phyloP scores from a whole-genome alignment of 2,329 filamentous ascomycete species.

The Fusarium lyarnte region DNA sequence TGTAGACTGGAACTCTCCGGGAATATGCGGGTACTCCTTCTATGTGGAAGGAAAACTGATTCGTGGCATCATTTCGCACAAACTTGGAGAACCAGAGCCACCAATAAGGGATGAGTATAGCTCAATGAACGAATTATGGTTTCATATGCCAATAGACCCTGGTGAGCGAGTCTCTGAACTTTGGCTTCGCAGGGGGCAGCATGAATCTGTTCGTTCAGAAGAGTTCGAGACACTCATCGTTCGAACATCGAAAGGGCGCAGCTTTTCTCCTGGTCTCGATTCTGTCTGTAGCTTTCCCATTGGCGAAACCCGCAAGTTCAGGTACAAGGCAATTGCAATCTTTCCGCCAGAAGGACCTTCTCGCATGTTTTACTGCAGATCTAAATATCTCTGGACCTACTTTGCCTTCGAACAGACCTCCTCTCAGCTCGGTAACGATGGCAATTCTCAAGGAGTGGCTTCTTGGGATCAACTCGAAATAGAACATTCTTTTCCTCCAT shows the following conservation, averaged over 20 bases:
- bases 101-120: not conserved
- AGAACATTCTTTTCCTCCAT: not conserved
- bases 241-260: not conserved
- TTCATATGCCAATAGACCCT: not conserved
- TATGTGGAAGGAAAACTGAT: fast-evolving
- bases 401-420: not conserved
- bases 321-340: not conserved
- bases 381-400: fast-evolving
- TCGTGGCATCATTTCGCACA: not conserved
- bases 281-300: fast-evolving
- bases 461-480: not conserved
- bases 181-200: not conserved
- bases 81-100: not conserved
- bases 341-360: not conserved
- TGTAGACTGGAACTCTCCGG: not conserved
- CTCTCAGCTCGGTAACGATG: fast-evolving
- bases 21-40: not conserved
- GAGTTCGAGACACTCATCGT: not conserved
- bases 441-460: fast-evolving
- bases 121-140: fast-evolving
- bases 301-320: fast-evolving
- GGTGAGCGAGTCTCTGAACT: not conserved
- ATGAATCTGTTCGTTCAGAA: fast-evolving
- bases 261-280: not conserved
- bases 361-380: not conserved